Conservation (phyloP, 192 early-diverging fungal genomes). For the Mortierella claussenii region DNA sequence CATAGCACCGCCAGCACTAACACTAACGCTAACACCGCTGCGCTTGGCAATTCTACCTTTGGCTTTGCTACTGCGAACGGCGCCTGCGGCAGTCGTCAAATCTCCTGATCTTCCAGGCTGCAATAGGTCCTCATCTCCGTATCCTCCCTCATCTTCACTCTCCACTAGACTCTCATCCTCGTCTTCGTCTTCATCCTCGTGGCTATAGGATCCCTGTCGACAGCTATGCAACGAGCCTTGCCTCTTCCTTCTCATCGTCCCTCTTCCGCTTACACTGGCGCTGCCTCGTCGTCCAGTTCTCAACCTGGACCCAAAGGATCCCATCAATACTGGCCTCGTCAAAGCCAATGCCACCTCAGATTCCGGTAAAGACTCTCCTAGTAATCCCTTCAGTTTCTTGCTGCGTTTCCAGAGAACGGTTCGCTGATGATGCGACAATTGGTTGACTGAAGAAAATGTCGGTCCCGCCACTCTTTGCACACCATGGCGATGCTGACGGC, state of each 20-base stretch:
- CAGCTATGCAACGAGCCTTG: background rate
- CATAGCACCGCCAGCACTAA: too few species aligned
- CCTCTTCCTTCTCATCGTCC: background rate
- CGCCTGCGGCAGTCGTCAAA: background rate
- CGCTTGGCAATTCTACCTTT: background rate
- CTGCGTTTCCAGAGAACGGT: conserved; percentile 50
- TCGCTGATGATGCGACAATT: conserved; percentile 43
- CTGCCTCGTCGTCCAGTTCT: background rate
- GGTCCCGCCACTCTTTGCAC: background rate
- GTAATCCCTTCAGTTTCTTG: conserved; percentile 48
- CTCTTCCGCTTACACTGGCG: conserved; percentile 3
- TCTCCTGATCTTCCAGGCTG: background rate
- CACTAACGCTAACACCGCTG: too few species aligned
- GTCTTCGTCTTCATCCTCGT: background rate
- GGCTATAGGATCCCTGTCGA: background rate
- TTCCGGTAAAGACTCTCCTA: conserved; percentile 53
- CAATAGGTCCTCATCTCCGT: conserved; percentile 2
- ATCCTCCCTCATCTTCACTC: background rate
- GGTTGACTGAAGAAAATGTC: conserved; percentile 23
- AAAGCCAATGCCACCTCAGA: conserved; percentile 34
- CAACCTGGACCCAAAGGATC: conserved; percentile 3
- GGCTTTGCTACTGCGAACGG: background rate
- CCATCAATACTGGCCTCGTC: conserved; percentile 35
- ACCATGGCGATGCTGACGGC: too few species aligned
- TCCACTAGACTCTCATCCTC: background rate